phyloP scores from a whole-genome alignment of 257 asterid species.

The Mitragyna speciosa region DNA sequence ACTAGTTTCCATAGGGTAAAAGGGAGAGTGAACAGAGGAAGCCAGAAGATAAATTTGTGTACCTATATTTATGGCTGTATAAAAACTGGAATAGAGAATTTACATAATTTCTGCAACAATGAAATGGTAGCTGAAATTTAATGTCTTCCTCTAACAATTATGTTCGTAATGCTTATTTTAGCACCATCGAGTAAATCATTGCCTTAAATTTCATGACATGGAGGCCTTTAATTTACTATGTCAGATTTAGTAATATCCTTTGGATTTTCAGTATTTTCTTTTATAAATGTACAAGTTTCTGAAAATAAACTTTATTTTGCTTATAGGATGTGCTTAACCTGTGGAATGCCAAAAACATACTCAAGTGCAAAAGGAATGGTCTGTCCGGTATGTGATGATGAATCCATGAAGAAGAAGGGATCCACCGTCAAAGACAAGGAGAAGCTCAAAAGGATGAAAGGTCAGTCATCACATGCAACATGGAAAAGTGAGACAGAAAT shows the following conservation, averaged over 20 bases:
- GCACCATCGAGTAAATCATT: background rate
- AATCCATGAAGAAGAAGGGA: constrained; percentile 62
- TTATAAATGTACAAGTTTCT: no score
- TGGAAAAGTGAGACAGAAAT: constrained; percentile 99
- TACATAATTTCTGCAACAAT: background rate
- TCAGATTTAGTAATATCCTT: background rate
- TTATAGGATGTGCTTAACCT: constrained; percentile 72
- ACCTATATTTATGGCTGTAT: background rate
- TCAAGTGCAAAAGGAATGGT: constrained; percentile 63
- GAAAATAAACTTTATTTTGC: constrained; percentile 1
- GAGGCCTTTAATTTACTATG: background rate
- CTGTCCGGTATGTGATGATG: constrained; percentile 84
- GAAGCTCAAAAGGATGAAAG: constrained; percentile 91
- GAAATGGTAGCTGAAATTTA: background rate
- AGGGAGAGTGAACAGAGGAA: background rate
- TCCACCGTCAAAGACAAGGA: constrained; percentile 85
- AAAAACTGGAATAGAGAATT: background rate
- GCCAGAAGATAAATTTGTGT: background rate
- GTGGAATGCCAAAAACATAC: constrained; percentile 86
- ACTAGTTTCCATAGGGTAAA: background rate
- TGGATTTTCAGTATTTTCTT: background rate
- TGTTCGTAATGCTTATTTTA: background rate
- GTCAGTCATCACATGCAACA: constrained; percentile 91
- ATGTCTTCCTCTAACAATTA: background rate
- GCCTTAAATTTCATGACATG: background rate